Percentiles rank a stretch among this genome's conserved stretches.
Conservation (phyloP, 129 eudicot genomes). For the Silybum marianum region DNA sequence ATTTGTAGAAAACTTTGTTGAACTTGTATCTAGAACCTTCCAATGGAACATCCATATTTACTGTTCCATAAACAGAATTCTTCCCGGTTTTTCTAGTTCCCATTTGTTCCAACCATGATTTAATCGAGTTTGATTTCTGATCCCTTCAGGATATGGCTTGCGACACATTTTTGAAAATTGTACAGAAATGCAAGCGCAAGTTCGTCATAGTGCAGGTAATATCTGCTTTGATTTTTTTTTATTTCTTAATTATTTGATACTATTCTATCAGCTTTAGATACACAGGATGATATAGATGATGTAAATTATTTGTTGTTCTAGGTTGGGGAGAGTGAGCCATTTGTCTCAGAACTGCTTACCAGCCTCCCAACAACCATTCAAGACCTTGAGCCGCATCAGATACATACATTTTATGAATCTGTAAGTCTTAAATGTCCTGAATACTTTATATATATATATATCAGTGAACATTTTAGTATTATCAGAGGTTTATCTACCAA, state of each 20-base stretch:
- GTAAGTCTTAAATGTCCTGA: slow-evolving; percentile 46
- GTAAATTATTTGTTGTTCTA: slow-evolving; percentile 24
- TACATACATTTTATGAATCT: slow-evolving; percentile 92
- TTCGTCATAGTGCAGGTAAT: slow-evolving; percentile 89
- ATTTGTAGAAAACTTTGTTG: background rate
- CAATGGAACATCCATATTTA: background rate
- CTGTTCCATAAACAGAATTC: background rate
- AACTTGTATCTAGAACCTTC: background rate
- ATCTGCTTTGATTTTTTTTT: background rate
- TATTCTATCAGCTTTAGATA: slow-evolving; percentile 3
- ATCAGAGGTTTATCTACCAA: background rate
- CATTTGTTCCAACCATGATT: background rate
- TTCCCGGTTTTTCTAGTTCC: background rate
- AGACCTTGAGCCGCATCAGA: slow-evolving; percentile 95
- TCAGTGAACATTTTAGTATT: background rate
- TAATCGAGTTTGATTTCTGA: background rate
- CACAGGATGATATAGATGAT: background rate
- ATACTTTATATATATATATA: slow-evolving; percentile 4
- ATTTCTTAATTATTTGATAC: background rate
- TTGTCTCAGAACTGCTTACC: slow-evolving; percentile 89
- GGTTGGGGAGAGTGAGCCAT: slow-evolving; percentile 98
- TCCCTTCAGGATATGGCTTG: slow-evolving; percentile 92
- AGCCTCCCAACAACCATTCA: slow-evolving; percentile 82
- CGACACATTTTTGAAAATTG: slow-evolving; percentile 95
- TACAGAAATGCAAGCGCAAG: slow-evolving; percentile 98